Evolutionary conservation across 208 protist genomes (phyloP), one percentile per base, ranked within the genome.

Genomic region (Leishmania martiniquensis): DNA sequence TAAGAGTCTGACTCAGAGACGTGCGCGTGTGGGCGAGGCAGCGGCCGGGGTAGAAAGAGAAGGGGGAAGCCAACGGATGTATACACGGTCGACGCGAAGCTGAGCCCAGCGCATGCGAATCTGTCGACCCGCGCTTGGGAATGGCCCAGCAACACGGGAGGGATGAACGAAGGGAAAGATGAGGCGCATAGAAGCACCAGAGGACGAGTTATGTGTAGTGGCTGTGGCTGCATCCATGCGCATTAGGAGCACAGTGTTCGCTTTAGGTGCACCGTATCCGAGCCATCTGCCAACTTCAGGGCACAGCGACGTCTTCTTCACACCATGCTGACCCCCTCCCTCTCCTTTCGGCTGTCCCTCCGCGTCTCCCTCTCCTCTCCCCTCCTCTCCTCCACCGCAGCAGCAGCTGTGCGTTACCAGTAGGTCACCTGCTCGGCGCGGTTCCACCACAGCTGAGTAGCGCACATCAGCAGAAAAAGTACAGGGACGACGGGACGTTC

Each of bases 391-490:
- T 59, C 39, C 29, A 7, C 44, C n/a, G 5, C 39, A 7, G 37
- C 17, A 25, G 22, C 17, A 15, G 45, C 22, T 10, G 12, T 72
- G 44, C 3, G 13, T 69, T 34, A 82, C 78, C 78, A 82, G 72
- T 82, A 82, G 15, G 72, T 74, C 34, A 82, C 78, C 29, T 52
- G 71, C 42, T 74, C 65, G 55, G n/a, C 70, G 44, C 78, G 71
- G 42, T 82, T 82, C 78, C 78, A 82, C 52, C 54, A 47, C 10
- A 34, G 63, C 37, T 82, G 78, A 68, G 32, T 63, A 37, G 72
- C 29, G 29, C 65, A 77, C 66, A 82, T 20, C 45, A 82, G 55
- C 6, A 74, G 32, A 66, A 82, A 82, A 25, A 76, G 54, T 29
- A 67, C 54, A 13, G 76, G 10, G n/a, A 69, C 60, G 13, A 82